These are phyloP conservation scores for Camptophora hylomeconis DNA, from an alignment of 2,329 filamentous ascomycete genomes.

Conservation along the genomic window DNA sequence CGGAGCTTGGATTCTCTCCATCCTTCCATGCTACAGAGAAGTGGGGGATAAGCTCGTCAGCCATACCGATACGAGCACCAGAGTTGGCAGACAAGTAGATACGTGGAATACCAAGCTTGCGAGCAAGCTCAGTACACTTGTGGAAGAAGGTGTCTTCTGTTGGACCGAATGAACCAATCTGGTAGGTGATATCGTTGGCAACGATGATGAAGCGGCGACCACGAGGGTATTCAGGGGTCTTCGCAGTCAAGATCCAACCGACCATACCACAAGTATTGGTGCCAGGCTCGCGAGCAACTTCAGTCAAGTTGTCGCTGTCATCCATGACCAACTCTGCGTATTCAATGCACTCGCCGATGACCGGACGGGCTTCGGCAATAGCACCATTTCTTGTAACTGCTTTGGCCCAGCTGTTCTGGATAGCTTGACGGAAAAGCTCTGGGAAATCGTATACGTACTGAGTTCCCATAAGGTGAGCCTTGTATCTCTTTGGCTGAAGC, in stretches of 20 bases:
- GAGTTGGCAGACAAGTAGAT: constrained; percentile 99
- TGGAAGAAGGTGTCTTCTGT: constrained; percentile 97
- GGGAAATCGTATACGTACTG: constrained; percentile 99
- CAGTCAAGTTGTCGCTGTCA: constrained; percentile 78
- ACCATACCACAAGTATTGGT: constrained; percentile 98
- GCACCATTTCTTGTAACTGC: constrained; percentile 60
- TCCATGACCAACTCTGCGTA: constrained; percentile 91
- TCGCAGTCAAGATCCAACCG: constrained; percentile 89
- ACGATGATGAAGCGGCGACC: constrained; percentile 91
- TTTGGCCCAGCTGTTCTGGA: constrained; percentile 86
- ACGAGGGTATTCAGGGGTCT: constrained; percentile 86
- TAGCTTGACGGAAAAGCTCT: constrained; percentile 94
- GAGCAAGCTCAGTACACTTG: constrained; percentile 94
- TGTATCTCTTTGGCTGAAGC: constrained; percentile 97
- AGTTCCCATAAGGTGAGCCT: constrained; percentile 97
- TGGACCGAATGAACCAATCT: constrained; percentile 95
- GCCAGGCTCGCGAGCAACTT: constrained; percentile 88
- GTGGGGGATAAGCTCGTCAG: constrained; percentile 90
- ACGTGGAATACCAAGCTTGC: constrained; percentile 85
- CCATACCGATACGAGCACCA: constrained; percentile 90
- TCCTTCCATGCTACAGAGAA: constrained; percentile 98
- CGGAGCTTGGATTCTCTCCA: constrained; percentile 60
- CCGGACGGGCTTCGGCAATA: constrained; percentile 68
- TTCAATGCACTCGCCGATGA: constrained; percentile 80
- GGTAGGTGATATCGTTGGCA: constrained; percentile 98